These are phyloP conservation scores for Penicillium glabrum DNA, from an alignment of 2,329 filamentous ascomycete species.

Conservation along the genomic window DNA sequence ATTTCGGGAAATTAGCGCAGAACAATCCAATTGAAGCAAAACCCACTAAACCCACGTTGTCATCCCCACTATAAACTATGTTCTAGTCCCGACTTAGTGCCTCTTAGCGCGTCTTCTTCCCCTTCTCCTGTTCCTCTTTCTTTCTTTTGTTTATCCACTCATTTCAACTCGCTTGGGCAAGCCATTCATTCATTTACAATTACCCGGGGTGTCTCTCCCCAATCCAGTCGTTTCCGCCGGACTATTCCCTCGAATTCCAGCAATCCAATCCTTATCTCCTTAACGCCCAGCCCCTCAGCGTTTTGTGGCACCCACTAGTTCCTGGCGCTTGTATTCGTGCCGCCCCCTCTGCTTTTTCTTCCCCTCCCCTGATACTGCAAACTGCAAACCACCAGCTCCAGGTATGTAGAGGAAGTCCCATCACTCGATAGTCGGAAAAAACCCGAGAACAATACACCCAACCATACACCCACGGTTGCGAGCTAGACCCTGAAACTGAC, in stretches of 20 bases:
- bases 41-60: neutral
- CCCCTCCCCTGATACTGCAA: neutral
- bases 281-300: neutral
- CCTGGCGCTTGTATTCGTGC: constrained; percentile 7
- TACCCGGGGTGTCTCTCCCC: neutral
- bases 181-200: neutral
- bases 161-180: neutral
- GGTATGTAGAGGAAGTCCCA: too few relatives aligned
- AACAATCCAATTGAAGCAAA: neutral
- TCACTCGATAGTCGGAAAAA: neutral
- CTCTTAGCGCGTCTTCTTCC: neutral
- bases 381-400: neutral
- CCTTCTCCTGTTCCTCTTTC: neutral
- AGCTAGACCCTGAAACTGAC: neutral
- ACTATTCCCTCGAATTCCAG: neutral
- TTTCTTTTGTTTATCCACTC: neutral
- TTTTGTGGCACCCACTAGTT: constrained; percentile 14
- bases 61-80: neutral
- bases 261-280: constrained; percentile 5
- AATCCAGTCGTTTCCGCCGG: neutral
- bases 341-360: neutral
- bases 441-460: neutral
- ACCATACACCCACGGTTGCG: neutral
- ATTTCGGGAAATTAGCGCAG: neutral
- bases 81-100: neutral